Conservation (phyloP, 169 alveolate genomes). For the Cryptosporidium ubiquitum region DNA sequence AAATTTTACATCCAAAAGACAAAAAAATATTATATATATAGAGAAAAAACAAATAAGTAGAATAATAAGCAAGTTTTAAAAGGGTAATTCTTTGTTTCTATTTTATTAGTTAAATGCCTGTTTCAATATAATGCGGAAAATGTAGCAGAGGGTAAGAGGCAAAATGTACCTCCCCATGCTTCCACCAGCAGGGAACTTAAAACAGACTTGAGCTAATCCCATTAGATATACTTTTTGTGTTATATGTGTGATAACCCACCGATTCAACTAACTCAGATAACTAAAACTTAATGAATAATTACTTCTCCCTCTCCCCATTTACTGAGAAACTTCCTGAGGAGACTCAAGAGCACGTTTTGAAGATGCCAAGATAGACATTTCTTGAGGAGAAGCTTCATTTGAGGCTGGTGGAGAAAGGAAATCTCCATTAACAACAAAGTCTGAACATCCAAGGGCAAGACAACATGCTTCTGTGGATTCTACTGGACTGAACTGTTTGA, state of each 20-base stretch:
- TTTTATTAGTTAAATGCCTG: conserved; percentile 7
- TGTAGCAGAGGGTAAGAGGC: not conserved
- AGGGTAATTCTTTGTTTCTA: conserved; percentile 13
- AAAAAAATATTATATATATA: not conserved
- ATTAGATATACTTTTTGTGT: conserved; percentile 14
- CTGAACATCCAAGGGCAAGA: conserved; percentile 39
- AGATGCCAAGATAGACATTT: not conserved
- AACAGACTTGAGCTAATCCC: conserved; percentile 33
- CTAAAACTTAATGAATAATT: not conserved
- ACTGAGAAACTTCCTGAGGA: not conserved
- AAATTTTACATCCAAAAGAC: no score
- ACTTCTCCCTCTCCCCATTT: not conserved
- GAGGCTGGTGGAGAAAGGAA: conserved; percentile 71
- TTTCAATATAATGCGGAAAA: conserved; percentile 23
- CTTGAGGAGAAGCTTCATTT: conserved; percentile 36
- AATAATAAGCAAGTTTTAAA: not conserved
- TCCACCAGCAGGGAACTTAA: conserved; percentile 54
- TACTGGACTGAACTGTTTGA: conserved; percentile 35
- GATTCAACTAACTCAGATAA: not conserved
- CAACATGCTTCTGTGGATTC: conserved; percentile 66
- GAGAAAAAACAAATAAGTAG: not conserved
- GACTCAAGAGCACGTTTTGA: not conserved
- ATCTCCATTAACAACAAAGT: conserved; percentile 8
- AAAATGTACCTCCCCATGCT: conserved; percentile 8
- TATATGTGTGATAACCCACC: not conserved